These are phyloP conservation scores for Aspergillus cejpii DNA, from an alignment of 2,329 filamentous ascomycete species.

Conservation along the genomic window DNA sequence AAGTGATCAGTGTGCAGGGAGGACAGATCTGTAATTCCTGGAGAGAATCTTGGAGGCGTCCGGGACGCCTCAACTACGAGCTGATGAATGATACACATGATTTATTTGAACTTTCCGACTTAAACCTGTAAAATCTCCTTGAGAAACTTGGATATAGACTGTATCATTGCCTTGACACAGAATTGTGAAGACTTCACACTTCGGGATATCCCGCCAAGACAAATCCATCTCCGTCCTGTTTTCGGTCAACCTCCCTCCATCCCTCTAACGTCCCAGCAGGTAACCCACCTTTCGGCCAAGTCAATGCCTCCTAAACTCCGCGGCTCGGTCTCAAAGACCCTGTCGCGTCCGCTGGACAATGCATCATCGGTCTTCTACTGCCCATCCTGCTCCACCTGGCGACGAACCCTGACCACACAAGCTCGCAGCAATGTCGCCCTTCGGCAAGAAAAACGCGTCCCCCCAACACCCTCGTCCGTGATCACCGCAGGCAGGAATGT, in stretches of 20 bases:
- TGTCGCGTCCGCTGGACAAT: conserved; percentile 24
- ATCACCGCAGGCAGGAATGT: conserved; percentile 51
- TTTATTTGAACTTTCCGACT: conserved; percentile 7
- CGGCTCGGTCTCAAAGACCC: conserved; percentile 31
- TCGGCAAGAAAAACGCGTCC: conserved; percentile 8
- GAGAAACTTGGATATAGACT: neutral
- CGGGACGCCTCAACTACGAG: conserved; percentile 25
- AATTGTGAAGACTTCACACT: too few species aligned
- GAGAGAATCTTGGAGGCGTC: conserved; percentile 19
- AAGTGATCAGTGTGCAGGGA: neutral
- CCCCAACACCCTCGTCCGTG: conserved; percentile 24
- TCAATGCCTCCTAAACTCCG: conserved; percentile 39
- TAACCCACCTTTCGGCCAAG: neutral
- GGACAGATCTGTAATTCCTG: conserved; percentile 18
- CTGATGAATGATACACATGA: conserved; percentile 28
- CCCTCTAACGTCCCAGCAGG: conserved; percentile 8
- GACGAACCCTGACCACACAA: conserved; percentile 29
- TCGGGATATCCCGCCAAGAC: conserved; percentile 12
- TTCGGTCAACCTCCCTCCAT: conserved; percentile 6
- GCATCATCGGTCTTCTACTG: conserved; percentile 31
- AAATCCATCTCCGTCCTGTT: conserved; percentile 5
- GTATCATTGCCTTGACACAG: too few species aligned
- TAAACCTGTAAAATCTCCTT: too few species aligned
- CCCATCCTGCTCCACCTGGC: conserved; percentile 38
- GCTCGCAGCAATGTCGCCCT: conserved; percentile 11